These are phyloP conservation scores for Allium fistulosum DNA, from an alignment of 106 monocot genomes.

Conservation along the genomic window DNA sequence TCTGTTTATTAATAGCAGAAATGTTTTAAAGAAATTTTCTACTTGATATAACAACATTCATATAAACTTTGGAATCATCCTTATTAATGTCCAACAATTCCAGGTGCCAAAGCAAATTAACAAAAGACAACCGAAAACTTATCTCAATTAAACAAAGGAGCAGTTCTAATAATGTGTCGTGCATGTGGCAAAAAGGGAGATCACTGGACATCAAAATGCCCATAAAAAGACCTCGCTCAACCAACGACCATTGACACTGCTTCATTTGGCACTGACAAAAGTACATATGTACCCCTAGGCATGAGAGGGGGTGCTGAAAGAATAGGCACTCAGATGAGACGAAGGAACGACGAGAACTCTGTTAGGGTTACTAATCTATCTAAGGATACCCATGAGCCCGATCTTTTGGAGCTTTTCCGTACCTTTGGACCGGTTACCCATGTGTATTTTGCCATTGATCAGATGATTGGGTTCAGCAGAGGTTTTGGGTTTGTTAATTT, in stretches of 20 bases:
- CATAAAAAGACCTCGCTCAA: conserved; percentile 14
- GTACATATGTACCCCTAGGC: conserved; percentile 9
- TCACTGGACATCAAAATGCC: conserved; percentile 21
- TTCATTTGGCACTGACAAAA: conserved; percentile 3
- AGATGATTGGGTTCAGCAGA: conserved; percentile 74
- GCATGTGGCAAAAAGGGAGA: conserved; percentile 24
- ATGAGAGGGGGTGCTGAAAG: conserved; percentile 30
- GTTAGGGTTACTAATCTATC: conserved; percentile 85
- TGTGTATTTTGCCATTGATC: conserved; percentile 80
- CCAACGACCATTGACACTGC: conserved; percentile 4
- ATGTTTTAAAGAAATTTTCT: too few relatives aligned
- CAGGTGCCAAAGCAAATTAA: conserved; percentile 68
- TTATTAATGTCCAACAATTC: neutral
- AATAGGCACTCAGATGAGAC: conserved; percentile 42
- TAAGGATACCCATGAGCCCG: conserved; percentile 82
- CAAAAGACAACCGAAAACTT: conserved; percentile 40
- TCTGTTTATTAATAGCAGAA: too few relatives aligned
- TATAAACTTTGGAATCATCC: too few relatives aligned
- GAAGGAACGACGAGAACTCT: conserved; percentile 89
- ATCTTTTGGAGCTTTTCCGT: conserved; percentile 83
- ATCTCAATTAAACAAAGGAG: neutral
- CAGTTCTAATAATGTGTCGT: conserved; percentile 14
- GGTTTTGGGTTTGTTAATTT: conserved; percentile 95
- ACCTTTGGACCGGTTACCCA: conserved; percentile 76
- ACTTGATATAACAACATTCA: too few relatives aligned